Evolutionary conservation across 164 flowering plant species (phyloP).

Genomic region (Aristolochia fimbriata): DNA sequence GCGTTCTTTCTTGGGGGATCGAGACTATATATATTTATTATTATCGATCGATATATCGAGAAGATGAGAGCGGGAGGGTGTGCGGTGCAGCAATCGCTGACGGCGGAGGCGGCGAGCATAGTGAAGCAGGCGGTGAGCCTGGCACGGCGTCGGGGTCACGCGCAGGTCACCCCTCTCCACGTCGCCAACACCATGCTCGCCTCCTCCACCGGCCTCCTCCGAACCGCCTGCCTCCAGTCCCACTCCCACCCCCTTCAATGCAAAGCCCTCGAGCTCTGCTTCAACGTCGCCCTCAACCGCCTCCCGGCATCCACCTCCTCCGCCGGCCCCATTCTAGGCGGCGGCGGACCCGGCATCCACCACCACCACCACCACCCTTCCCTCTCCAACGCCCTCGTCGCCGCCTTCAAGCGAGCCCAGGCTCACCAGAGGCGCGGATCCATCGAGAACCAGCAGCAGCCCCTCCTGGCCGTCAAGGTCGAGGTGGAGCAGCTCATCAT

Average conservation of each 20-base stretch:
- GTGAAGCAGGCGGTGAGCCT: slow-evolving; percentile 76
- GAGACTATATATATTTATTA: too few relatives aligned
- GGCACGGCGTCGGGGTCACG: slow-evolving; percentile 78
- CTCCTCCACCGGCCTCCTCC: slow-evolving; percentile 51
- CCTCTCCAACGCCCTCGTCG: slow-evolving; percentile 86
- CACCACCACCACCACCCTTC: slow-evolving; percentile 49
- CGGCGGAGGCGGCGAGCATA: slow-evolving; percentile 60
- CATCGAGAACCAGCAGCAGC: slow-evolving; percentile 79
- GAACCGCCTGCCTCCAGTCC: slow-evolving; percentile 79
- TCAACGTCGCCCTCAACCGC: slow-evolving; percentile 95
- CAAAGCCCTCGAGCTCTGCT: slow-evolving; percentile 91
- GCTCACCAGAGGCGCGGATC: slow-evolving; percentile 97
- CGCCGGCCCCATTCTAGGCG: slow-evolving; percentile 48
- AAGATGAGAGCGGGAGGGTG: slow-evolving; percentile 86
- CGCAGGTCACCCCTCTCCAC: slow-evolving; percentile 95
- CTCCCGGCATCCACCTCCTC: slow-evolving; percentile 69
- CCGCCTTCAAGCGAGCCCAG: slow-evolving; percentile 95
- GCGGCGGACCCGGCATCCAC: too few relatives aligned
- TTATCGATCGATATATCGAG: too few relatives aligned
- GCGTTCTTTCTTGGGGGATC: too few relatives aligned
- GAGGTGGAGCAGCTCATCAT: slow-evolving; percentile 86
- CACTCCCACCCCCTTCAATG: slow-evolving; percentile 94
- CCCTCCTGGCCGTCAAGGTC: slow-evolving; percentile 73
- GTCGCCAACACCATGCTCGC: slow-evolving; percentile 93
- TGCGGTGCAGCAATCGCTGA: slow-evolving; percentile 76